Base-by-base conservation (phyloP, 345 rosid species). In the Sapria himalayana region DNA sequence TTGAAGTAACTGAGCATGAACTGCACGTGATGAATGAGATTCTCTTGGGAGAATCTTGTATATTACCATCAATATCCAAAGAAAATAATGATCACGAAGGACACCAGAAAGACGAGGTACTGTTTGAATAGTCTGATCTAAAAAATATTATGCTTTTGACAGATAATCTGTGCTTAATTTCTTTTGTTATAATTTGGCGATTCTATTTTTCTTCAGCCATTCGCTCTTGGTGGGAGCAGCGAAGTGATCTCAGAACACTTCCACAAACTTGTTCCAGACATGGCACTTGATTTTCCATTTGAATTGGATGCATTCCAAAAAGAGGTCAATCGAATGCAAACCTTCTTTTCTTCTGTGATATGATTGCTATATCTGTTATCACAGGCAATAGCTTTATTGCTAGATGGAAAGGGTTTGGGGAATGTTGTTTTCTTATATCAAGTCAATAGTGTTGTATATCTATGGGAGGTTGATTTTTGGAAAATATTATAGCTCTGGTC, bases 231-330 rank as follows among this genome's bases (percentile, higher is more conserved):
- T 57, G 89, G 70, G 62, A 63, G 65, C 52, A 55, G 56, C 62
- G 77, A 71, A 62, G 65, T 63, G 65, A 86, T 86, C 61, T 78
- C 78, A 4, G 71, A 76, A 49, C 68, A 45, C 52, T 81, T 86
- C 58, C 9, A 63, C 50, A 76, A 86, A 51, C 85, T 86, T 43
- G 80, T 86, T 60, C 93, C 97, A 45, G 91, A 86, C 56, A 62
- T 67, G 73, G 97, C 94, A 14, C 72, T 81, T 46, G 73, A 74
- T 56, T 86, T 78, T 62, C 89, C 97, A 45, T 86, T 81, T 55
- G 78, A 81, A 43, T 62, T 86, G 67, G 94, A 86, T 66, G 59
- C 56, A 51, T 86, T 86, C 64, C 97, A 86, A 54, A 81, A 78
- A 63, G 85, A 81, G 97, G 94, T 81, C 63, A 9, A 9, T 27